These are phyloP conservation scores for Babesia sp. DNA, from an alignment of 169 alveolate species.

Conservation along the genomic window DNA sequence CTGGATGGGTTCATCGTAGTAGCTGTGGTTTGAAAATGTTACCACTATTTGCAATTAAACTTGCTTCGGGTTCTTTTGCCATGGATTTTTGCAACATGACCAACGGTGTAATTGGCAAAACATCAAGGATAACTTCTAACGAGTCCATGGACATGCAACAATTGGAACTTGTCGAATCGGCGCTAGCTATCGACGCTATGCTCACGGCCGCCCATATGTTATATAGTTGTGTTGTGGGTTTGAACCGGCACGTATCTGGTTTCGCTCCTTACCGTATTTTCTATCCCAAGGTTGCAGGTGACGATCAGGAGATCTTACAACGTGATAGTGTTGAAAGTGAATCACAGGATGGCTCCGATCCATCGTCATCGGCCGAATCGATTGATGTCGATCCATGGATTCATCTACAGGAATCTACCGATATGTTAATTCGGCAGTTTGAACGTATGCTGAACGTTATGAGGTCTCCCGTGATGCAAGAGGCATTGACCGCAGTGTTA, in stretches of 20 bases:
- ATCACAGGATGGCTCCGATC: neutral
- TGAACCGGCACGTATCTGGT: neutral
- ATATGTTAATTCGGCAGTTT: conserved; percentile 29
- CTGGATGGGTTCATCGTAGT: neutral
- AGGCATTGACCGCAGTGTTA: conserved; percentile 9
- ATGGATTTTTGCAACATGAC: conserved; percentile 34
- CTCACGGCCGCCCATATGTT: conserved; percentile 24
- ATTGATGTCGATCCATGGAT: conserved; percentile 6
- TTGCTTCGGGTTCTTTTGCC: conserved; percentile 14
- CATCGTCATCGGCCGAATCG: neutral
- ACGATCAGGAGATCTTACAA: neutral
- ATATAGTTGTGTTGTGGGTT: conserved; percentile 17
- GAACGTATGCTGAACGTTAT: conserved; percentile 31
- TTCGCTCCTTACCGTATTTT: conserved; percentile 30
- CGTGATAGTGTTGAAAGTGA: neutral
- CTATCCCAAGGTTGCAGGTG: conserved; percentile 25
- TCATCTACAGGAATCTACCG: conserved; percentile 5
- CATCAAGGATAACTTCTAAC: neutral
- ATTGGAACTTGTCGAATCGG: conserved; percentile 24
- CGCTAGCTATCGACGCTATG: conserved; percentile 9
- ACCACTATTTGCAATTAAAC: conserved; percentile 21
- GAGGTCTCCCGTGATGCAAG: conserved; percentile 32
- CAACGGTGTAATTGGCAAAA: conserved; percentile 14
- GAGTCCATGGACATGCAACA: conserved; percentile 27
- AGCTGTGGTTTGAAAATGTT: neutral